These are phyloP conservation scores for Dendrocalamus sinicus DNA, from an alignment of 176 grass and related monocot genomes.

Conservation along the genomic window DNA sequence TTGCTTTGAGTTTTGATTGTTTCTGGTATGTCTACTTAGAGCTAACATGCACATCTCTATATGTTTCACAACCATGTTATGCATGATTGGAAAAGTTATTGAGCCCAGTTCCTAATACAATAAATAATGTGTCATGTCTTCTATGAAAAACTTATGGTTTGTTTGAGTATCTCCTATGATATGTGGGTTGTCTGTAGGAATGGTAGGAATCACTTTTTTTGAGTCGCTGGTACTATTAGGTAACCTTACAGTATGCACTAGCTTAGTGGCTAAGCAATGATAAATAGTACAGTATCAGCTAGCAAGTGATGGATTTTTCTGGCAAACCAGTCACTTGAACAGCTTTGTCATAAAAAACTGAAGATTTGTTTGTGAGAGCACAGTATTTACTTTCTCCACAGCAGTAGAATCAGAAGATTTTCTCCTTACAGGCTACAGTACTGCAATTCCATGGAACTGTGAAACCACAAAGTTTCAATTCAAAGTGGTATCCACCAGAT, in stretches of 20 bases:
- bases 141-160: neutral
- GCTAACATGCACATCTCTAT: neutral
- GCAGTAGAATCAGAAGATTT: neutral
- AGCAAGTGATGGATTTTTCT: neutral
- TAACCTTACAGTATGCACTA: neutral
- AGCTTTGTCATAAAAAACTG: neutral
- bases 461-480: neutral
- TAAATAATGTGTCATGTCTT: neutral
- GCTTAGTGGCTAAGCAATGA: neutral
- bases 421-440: neutral
- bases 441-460: neutral
- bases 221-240: neutral
- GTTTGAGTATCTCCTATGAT: neutral
- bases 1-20: neutral
- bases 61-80: slow-evolving; percentile 12
- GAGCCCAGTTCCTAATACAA: neutral
- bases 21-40: neutral
- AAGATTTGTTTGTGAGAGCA: neutral
- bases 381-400: neutral
- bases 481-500: neutral
- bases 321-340: neutral
- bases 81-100: neutral
- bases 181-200: neutral
- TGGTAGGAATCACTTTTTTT: neutral
- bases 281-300: neutral